These are phyloP conservation scores for Sordariomycetes sp. DNA, from an alignment of 2,329 filamentous ascomycete genomes.

Conservation along the genomic window DNA sequence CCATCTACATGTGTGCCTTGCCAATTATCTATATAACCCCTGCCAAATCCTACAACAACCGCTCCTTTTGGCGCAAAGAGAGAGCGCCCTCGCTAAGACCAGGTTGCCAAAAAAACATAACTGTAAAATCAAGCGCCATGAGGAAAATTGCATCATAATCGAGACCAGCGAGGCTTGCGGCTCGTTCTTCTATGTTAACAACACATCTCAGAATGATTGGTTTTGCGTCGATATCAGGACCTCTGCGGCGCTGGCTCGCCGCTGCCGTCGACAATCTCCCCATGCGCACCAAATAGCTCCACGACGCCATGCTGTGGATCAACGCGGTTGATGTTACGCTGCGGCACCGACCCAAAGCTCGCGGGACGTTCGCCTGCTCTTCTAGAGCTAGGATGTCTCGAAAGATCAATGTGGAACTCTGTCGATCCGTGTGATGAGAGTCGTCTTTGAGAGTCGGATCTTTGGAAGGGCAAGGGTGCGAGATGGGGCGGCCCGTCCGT, in stretches of 20 bases:
- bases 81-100: too few relatives aligned
- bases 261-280: conserved; percentile 2
- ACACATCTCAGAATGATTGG: background rate
- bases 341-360: conserved; percentile 47
- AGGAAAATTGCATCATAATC: too few relatives aligned
- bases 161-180: too few relatives aligned
- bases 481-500: background rate
- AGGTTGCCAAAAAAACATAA: too few relatives aligned
- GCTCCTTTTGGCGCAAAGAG: too few relatives aligned
- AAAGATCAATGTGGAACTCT: conserved; percentile 26
- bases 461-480: conserved; percentile 44
- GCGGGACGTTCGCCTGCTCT: conserved; percentile 37
- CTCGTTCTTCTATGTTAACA: background rate
- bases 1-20: too few relatives aligned
- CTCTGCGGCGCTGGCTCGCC: too few relatives aligned
- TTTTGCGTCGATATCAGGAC: background rate
- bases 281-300: background rate
- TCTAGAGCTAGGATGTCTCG: conserved; percentile 6
- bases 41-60: too few relatives aligned
- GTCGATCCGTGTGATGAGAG: conserved; percentile 41
- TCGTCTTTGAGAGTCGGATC: conserved; percentile 42
- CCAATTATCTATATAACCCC: too few relatives aligned
- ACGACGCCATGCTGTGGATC: conserved; percentile 25
- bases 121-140: too few relatives aligned
- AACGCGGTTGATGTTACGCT: conserved; percentile 46